phyloP scores from a whole-genome alignment of 192 early-diverging fungal genomes.

The Cladochytrium replicatum region DNA sequence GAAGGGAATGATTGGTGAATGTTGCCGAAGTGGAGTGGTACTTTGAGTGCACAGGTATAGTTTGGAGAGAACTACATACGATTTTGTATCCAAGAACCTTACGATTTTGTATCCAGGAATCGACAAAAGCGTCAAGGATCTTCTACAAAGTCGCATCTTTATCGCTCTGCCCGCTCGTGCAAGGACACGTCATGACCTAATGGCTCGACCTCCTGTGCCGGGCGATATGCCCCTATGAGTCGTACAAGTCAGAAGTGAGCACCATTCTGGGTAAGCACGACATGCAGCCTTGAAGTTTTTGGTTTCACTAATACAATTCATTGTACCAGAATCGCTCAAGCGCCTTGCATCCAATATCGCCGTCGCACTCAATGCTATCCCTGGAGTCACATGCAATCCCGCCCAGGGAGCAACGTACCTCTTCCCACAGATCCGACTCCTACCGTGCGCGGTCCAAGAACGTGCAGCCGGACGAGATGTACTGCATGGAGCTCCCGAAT shows the following conservation, averaged over 20 bases:
- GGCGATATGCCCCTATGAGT: slow-evolving; percentile 68
- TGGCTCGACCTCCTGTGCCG: slow-evolving; percentile 79
- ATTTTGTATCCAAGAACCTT: too few relatives aligned
- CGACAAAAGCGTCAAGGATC: slow-evolving; percentile 59
- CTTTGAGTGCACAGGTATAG: slow-evolving; percentile 79
- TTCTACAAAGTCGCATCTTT: slow-evolving; percentile 92
- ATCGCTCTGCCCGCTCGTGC: slow-evolving; percentile 86
- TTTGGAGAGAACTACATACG: too few relatives aligned
- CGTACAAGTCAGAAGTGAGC: slow-evolving; percentile 62
- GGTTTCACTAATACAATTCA: too few relatives aligned
- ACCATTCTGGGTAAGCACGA: slow-evolving; percentile 55
- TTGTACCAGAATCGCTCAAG: slow-evolving; percentile 59
- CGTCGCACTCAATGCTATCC: slow-evolving; percentile 67
- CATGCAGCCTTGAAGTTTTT: not conserved
- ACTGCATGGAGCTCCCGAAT: slow-evolving; percentile 86
- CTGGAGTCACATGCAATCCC: slow-evolving; percentile 73
- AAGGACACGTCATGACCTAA: slow-evolving; percentile 89
- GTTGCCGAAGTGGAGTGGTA: slow-evolving; percentile 95
- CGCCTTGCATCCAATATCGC: slow-evolving; percentile 68
- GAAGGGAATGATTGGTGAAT: slow-evolving; percentile 98
- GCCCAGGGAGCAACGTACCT: slow-evolving; percentile 96
- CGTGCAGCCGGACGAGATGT: slow-evolving; percentile 75
- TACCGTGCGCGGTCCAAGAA: slow-evolving; percentile 68
- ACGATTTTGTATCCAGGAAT: too few relatives aligned
- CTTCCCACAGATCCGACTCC: slow-evolving; percentile 75